These are phyloP conservation scores for Alternaria gansuensis DNA, from an alignment of 2,329 filamentous ascomycete species.

Conservation along the genomic window DNA sequence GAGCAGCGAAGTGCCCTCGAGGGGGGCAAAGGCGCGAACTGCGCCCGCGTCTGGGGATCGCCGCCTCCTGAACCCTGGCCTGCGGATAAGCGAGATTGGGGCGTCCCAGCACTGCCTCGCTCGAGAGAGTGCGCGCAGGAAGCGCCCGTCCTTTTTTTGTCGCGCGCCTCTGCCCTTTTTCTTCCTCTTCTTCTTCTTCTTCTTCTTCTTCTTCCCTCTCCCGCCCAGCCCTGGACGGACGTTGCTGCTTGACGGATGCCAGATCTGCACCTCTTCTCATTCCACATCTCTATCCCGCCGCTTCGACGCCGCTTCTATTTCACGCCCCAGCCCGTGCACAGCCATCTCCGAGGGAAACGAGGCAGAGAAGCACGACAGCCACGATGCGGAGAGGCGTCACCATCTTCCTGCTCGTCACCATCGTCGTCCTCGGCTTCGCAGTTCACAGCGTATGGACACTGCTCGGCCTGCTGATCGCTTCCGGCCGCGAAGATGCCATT, in stretches of 20 bases:
- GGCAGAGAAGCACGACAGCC: constrained; percentile 29
- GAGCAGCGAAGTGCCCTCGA: constrained; percentile 15
- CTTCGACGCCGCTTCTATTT: constrained; percentile 11
- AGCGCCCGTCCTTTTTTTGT: constrained; percentile 23
- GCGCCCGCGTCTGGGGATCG: neutral
- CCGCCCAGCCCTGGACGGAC: constrained; percentile 26
- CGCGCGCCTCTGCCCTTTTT: constrained; percentile 21
- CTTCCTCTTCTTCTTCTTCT: constrained; percentile 26
- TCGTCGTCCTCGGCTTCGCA: constrained; percentile 70
- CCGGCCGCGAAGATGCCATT: constrained; percentile 73
- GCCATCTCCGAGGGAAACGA: constrained; percentile 35
- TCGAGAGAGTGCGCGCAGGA: constrained; percentile 20
- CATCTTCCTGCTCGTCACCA: constrained; percentile 71
- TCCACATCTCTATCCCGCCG: constrained; percentile 16
- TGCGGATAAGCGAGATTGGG: constrained; percentile 31
- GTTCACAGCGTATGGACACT: constrained; percentile 75
- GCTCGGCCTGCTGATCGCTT: constrained; percentile 73
- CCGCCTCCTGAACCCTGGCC: neutral
- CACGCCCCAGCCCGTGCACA: constrained; percentile 9
- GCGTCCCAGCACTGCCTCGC: constrained; percentile 32
- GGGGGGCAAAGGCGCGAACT: constrained; percentile 1
- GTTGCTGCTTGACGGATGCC: constrained; percentile 24
- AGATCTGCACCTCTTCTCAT: constrained; percentile 23
- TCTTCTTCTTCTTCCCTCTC: constrained; percentile 22
- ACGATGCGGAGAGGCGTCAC: constrained; percentile 68